phyloP scores from a whole-genome alignment of 495 filamentous ascomycete genomes.

The Acidiella bohemica region DNA sequence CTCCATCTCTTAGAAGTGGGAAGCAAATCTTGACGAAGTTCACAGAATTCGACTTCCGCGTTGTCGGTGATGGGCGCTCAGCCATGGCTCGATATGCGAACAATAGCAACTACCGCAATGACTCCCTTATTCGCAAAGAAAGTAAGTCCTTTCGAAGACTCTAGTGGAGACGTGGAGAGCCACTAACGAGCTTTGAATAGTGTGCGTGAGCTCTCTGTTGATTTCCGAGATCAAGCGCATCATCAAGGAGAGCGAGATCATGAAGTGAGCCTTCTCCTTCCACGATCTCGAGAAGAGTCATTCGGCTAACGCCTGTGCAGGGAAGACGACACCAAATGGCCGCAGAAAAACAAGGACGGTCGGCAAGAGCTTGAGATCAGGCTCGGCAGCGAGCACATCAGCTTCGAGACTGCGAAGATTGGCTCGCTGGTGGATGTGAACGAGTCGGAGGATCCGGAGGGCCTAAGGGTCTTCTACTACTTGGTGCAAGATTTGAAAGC shows the following conservation, averaged over 20 bases:
- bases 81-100: constrained; percentile 95
- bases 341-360: constrained; percentile 98
- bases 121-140: constrained; percentile 97
- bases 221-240: constrained; percentile 93
- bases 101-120: constrained; percentile 99
- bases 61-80: constrained; percentile 84
- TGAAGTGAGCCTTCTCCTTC: constrained; percentile 53
- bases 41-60: constrained; percentile 91
- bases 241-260: constrained; percentile 93
- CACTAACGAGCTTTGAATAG: no score
- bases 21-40: constrained; percentile 7
- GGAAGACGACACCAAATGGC: constrained; percentile 99
- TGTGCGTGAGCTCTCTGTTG: constrained; percentile 91
- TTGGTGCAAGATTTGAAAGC: constrained; percentile 96
- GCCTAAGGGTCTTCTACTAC: constrained; percentile 98
- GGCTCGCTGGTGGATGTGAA: constrained; percentile 94
- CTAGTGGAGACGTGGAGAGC: no score
- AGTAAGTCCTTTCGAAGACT: constrained; percentile 55
- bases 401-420: constrained; percentile 99
- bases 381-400: constrained; percentile 90
- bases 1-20: neutral
- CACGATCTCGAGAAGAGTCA: neutral
- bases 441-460: constrained; percentile 91
- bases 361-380: constrained; percentile 94
- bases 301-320: constrained; percentile 31